These are phyloP conservation scores for Lactarius sp. DNA, from an alignment of 768 basidiomycete genomes.

Conservation along the genomic window DNA sequence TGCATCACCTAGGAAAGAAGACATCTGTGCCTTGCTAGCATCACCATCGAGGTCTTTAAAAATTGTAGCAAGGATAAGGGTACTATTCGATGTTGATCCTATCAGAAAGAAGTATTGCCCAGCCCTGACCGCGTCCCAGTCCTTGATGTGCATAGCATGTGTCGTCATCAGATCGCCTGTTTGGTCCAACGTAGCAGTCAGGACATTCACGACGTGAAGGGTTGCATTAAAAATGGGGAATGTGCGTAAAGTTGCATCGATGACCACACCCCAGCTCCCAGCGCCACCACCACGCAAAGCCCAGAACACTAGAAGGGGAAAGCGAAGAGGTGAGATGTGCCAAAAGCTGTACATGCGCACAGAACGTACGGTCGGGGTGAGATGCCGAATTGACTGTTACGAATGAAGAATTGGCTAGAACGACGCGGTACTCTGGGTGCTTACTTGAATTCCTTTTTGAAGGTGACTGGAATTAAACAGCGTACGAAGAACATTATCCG, in stretches of 20 bases:
- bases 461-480: not conserved
- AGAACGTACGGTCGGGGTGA: slow-evolving; percentile 12
- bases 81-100: slow-evolving; percentile 8
- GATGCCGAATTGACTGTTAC: slow-evolving; percentile 4
- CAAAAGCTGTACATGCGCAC: not conserved
- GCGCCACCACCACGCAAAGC: not conserved
- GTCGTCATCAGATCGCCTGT: slow-evolving; percentile 35
- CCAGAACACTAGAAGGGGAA: slow-evolving; percentile 24
- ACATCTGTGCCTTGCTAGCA: slow-evolving; percentile 20
- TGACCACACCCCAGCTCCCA: too few species aligned
- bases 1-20: slow-evolving; percentile 14
- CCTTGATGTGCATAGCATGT: slow-evolving; percentile 2
- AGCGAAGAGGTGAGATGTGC: not conserved
- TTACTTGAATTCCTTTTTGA: not conserved
- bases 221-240: too few species aligned
- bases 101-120: slow-evolving; percentile 33
- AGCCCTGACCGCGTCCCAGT: not conserved
- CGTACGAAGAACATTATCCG: slow-evolving; percentile 29
- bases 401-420: slow-evolving; percentile 14
- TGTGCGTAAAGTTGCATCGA: too few species aligned
- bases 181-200: slow-evolving; percentile 34
- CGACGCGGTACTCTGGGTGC: slow-evolving; percentile 6
- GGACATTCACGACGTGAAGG: slow-evolving; percentile 28
- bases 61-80: slow-evolving; percentile 21
- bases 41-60: slow-evolving; percentile 26